phyloP scores from a whole-genome alignment of 176 grass and related monocot genomes.

The Aegilops umbellulata region DNA sequence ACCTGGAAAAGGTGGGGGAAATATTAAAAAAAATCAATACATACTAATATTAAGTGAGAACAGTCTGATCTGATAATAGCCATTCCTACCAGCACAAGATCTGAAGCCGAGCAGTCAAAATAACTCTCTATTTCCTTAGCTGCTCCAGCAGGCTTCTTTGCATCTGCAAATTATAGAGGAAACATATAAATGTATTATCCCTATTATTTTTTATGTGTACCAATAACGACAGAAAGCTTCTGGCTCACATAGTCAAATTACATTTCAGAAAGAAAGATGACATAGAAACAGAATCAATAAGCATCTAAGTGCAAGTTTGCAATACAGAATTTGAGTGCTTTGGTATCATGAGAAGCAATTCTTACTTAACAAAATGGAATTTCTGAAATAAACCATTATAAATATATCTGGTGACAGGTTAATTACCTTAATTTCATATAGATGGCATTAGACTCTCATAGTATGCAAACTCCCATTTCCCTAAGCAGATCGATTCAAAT shows the following conservation, averaged over 20 bases:
- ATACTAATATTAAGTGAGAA: background rate
- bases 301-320: background rate
- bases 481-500: background rate
- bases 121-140: slow-evolving; percentile 92
- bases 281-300: background rate
- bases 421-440: background rate
- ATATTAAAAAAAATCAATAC: slow-evolving; percentile 19
- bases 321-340: background rate
- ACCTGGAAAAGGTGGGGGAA: slow-evolving; percentile 50
- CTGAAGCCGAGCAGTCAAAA: slow-evolving; percentile 80
- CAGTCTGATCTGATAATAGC: background rate
- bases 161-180: slow-evolving; percentile 50
- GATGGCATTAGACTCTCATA: background rate
- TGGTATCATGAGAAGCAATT: background rate
- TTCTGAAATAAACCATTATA: background rate
- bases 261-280: background rate
- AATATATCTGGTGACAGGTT: slow-evolving; percentile 16
- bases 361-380: background rate
- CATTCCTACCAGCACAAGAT: slow-evolving; percentile 73
- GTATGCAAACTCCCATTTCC: background rate
- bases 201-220: background rate
- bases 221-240: background rate
- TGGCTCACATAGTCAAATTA: background rate
- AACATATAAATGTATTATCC: background rate
- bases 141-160: slow-evolving; percentile 82